Percentiles rank a stretch among this genome's conserved stretches.
Evolutionary conservation across 805 yeast genomes (phyloP).

Genomic region (Saccharomycopsis babjevae): DNA sequence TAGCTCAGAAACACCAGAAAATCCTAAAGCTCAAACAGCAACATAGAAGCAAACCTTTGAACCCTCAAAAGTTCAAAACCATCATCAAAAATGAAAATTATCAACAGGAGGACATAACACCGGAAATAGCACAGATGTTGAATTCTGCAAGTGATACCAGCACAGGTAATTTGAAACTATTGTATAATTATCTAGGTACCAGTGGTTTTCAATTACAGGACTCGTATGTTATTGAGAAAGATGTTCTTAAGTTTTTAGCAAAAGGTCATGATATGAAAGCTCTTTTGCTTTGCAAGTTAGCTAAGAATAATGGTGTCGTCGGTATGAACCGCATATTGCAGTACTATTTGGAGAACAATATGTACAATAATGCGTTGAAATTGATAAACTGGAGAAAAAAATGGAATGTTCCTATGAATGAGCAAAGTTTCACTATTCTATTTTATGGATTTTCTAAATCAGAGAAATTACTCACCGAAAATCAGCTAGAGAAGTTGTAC

Average conservation of each 20-base stretch:
- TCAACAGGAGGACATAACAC: background rate
- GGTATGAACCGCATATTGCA: slow-evolving; percentile 55
- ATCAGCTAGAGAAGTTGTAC: slow-evolving; percentile 27
- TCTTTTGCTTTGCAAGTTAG: slow-evolving; percentile 35
- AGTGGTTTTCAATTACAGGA: slow-evolving; percentile 49
- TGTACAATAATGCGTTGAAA: slow-evolving; percentile 39
- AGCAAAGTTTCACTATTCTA: slow-evolving; percentile 36
- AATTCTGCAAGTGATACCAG: background rate
- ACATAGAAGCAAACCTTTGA: background rate
- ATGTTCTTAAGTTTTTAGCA: slow-evolving; percentile 41
- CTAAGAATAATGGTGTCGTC: slow-evolving; percentile 41
- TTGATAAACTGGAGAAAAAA: slow-evolving; percentile 47
- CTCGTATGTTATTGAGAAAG: slow-evolving; percentile 43
- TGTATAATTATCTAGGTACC: slow-evolving; percentile 48
- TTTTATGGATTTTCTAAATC: slow-evolving; percentile 35
- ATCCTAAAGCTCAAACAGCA: background rate
- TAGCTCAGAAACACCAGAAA: background rate
- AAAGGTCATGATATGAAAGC: slow-evolving; percentile 46
- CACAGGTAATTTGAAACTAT: slow-evolving; percentile 21
- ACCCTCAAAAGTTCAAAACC: background rate
- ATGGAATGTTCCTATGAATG: slow-evolving; percentile 47
- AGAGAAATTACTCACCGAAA: slow-evolving; percentile 24
- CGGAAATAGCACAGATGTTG: background rate
- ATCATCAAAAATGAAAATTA: background rate
- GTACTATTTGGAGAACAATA: slow-evolving; percentile 34